These are phyloP conservation scores for Chrysoporthe deuterocubensis DNA, from an alignment of 2,329 filamentous ascomycete species.

Conservation along the genomic window DNA sequence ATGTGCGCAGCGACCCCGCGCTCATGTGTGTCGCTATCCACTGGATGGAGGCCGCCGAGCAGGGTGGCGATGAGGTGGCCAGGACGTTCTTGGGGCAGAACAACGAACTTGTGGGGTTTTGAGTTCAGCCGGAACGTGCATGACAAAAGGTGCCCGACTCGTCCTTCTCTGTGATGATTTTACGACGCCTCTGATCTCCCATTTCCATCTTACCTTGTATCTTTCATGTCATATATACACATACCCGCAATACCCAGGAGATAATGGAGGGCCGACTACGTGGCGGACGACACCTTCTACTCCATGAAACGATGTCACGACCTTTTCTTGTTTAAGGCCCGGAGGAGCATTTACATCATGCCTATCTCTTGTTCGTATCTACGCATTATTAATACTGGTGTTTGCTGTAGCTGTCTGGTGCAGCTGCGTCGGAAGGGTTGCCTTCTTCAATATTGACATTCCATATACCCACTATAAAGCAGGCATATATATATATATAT, in stretches of 20 bases:
- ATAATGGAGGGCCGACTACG: slow-evolving; percentile 1
- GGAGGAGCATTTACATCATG: slow-evolving; percentile 5
- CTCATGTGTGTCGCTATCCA: slow-evolving; percentile 94
- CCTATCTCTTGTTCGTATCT: slow-evolving; percentile 2
- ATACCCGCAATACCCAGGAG: slow-evolving; percentile 24
- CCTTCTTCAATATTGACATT: neutral
- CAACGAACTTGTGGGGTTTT: slow-evolving; percentile 26
- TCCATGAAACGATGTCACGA: slow-evolving; percentile 22
- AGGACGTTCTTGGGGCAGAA: slow-evolving; percentile 77
- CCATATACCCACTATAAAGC: slow-evolving; percentile 20
- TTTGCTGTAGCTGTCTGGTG: slow-evolving; percentile 7
- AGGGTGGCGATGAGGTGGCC: slow-evolving; percentile 84
- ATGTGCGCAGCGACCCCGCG: slow-evolving; percentile 75
- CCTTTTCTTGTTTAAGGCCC: neutral
- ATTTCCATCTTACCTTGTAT: slow-evolving; percentile 12
- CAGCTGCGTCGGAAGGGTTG: neutral
- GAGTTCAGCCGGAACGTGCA: neutral
- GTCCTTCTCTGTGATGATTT: slow-evolving; percentile 6
- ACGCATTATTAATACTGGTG: slow-evolving; percentile 3
- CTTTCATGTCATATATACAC: slow-evolving; percentile 18
- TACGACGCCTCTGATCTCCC: slow-evolving; percentile 3
- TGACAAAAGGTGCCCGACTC: neutral
- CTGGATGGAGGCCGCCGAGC: slow-evolving; percentile 92
- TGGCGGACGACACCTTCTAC: slow-evolving; percentile 3
- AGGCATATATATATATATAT: neutral